phyloP scores from a whole-genome alignment of 164 flowering plant genomes.

The Umbellularia californica region DNA sequence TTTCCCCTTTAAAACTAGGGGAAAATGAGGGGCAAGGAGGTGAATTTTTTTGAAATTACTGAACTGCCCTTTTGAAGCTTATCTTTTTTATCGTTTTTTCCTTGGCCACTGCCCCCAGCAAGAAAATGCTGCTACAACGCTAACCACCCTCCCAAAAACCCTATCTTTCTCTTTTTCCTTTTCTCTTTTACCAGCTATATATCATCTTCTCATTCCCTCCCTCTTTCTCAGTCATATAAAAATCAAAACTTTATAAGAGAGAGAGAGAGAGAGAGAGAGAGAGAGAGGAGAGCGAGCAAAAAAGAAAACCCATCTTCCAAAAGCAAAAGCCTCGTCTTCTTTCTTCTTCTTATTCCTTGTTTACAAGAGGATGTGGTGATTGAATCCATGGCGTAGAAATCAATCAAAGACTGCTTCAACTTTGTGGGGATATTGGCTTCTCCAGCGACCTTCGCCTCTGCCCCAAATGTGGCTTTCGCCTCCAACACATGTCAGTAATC shows the following conservation, averaged over 20 bases:
- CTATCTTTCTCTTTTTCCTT: no score
- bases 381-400: constrained; percentile 3
- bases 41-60: no score
- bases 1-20: no score
- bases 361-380: not conserved
- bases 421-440: constrained; percentile 17
- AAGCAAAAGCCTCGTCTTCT: not conserved
- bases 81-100: no score
- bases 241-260: not conserved
- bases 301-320: not conserved
- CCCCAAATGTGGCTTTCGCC: constrained; percentile 12
- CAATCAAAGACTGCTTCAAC: constrained; percentile 8
- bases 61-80: no score
- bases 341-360: no score
- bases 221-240: not conserved
- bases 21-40: no score
- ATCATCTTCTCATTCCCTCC: no score
- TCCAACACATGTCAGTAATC: constrained; percentile 11
- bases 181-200: no score
- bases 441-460: constrained; percentile 10
- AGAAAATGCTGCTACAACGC: not conserved
- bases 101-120: not conserved
- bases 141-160: not conserved
- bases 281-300: not conserved
- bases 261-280: no score